Conservation (phyloP, 2,329 filamentous ascomycete genomes). For the Ceratocystiopsis sp. region DNA sequence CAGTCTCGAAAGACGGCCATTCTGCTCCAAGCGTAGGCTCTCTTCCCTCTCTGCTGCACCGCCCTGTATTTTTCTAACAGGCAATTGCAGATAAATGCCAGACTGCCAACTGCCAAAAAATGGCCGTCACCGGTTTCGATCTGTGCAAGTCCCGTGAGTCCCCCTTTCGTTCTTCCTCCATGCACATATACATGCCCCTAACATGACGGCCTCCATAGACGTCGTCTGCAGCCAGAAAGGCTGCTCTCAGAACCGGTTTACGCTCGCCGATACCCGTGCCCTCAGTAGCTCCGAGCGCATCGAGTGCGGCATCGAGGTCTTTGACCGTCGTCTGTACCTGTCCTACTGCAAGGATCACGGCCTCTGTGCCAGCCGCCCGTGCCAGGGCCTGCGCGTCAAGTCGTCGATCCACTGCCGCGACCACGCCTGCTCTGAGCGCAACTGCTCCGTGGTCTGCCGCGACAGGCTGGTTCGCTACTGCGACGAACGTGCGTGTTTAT, state of each 20-base stretch:
- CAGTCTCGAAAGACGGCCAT: too few species aligned
- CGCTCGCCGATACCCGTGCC: neutral
- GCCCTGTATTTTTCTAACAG: too few species aligned
- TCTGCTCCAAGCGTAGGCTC: too few species aligned
- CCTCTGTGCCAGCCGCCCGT: neutral
- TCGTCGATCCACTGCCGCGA: slow-evolving; percentile 4
- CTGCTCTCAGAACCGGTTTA: neutral
- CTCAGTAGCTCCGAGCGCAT: neutral
- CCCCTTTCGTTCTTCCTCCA: neutral
- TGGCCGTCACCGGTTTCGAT: neutral
- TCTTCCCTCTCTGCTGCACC: too few species aligned
- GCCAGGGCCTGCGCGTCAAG: slow-evolving; percentile 1
- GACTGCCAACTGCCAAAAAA: neutral
- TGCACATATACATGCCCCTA: neutral
- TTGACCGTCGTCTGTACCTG: slow-evolving; percentile 2
- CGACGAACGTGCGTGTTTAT: neutral
- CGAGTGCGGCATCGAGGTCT: slow-evolving; percentile 5
- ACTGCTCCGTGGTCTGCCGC: slow-evolving; percentile 1
- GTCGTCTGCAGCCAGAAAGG: neutral
- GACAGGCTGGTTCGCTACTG: slow-evolving; percentile 2
- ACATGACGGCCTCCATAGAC: neutral
- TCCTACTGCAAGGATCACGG: slow-evolving; percentile 5
- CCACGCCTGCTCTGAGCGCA: slow-evolving; percentile 7
- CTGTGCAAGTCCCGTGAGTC: slow-evolving; percentile 7
- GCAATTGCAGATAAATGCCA: slow-evolving; percentile 3